Base-by-base conservation (phyloP, 805 yeast species). In the Suhomyces sp. region DNA sequence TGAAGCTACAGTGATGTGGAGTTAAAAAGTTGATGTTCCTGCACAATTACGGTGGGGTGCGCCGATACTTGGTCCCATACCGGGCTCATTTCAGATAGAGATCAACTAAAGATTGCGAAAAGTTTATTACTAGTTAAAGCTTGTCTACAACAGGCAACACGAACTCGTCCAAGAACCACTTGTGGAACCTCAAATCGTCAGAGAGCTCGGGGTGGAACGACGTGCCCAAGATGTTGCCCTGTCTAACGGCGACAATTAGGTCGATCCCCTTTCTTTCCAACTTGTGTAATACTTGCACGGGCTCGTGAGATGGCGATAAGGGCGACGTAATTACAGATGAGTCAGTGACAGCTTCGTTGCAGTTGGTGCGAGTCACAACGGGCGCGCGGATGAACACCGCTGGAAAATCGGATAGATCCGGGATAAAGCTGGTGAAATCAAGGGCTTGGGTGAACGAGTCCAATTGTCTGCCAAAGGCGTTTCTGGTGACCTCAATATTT, bases 391-490 rank as follows among this genome's bases (percentile, higher is more conserved):
- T 88, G 62, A 88, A 88, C 0, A 85, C 71, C 17, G 81, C 71
- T 2, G 72, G 75, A 54, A 79, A 77, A n/a, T 62, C 57, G 9
- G 57, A 56, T 7, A 76, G 65, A 1, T 69, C 75, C 2, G 72
- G 71, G n/a, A 79, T 76, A 56, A 79, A 73, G n/a, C 57, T 37
- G 17, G 71, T 61, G 52, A 73, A 74, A 56, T 80, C 80, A 53
- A 85, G 68, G 0, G 59, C 58, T 39, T 71, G 65, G 13, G 73
- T 77, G 58, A 88, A 88, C 13, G 89, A 84, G 55, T 86, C 86
- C 31, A 84, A 61, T 62, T 88, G 94, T 57, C 94, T 71, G 1
- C 96, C 96, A 68, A 87, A 88, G 1, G 90, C 90, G 63, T 88
- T 88, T 50, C 96, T 71, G 46, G 78, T 76, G 20, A 87, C 89